Percentiles rank a stretch among this genome's conserved stretches.
phyloP scores from a whole-genome alignment of 2,329 filamentous ascomycete genomes.

The Stachybotrys echinatus region DNA sequence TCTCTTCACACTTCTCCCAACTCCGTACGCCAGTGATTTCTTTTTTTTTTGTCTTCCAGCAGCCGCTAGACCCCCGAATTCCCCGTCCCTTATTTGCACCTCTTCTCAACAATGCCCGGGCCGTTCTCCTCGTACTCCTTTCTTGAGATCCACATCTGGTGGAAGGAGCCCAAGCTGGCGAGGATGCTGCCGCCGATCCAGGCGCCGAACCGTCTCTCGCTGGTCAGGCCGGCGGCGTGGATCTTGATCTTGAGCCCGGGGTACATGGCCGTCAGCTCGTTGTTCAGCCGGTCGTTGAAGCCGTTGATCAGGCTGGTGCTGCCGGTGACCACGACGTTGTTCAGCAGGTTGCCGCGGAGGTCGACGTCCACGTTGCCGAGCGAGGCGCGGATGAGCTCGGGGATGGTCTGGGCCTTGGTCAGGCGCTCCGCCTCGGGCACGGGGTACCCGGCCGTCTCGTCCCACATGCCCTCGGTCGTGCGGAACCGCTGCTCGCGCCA shows the following conservation, averaged over 20 bases:
- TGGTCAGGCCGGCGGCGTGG: slow-evolving; percentile 77
- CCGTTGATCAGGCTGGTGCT: slow-evolving; percentile 83
- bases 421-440: slow-evolving; percentile 38
- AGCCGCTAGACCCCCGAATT: neutral
- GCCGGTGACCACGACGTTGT: slow-evolving; percentile 90
- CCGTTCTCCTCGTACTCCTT: slow-evolving; percentile 99
- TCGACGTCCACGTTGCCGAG: slow-evolving; percentile 83
- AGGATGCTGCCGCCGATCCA: slow-evolving; percentile 98
- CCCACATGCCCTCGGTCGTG: slow-evolving; percentile 85
- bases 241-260: slow-evolving; percentile 84
- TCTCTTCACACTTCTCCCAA: slow-evolving; percentile 14
- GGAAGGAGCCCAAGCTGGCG: slow-evolving; percentile 91
- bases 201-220: slow-evolving; percentile 84
- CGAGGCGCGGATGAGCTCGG: slow-evolving; percentile 72
- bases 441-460: slow-evolving; percentile 68
- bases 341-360: slow-evolving; percentile 73
- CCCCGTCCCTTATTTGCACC: slow-evolving; percentile 66
- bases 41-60: neutral
- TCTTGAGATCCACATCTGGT: slow-evolving; percentile 98
- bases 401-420: slow-evolving; percentile 73
- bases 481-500: slow-evolving; percentile 86
- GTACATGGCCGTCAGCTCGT: slow-evolving; percentile 75
- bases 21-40: slow-evolving; percentile 26
- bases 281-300: slow-evolving; percentile 84
- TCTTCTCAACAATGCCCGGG: slow-evolving; percentile 83